phyloP scores from a whole-genome alignment of 2,329 filamentous ascomycete genomes.

The Harringtonia aguacate region DNA sequence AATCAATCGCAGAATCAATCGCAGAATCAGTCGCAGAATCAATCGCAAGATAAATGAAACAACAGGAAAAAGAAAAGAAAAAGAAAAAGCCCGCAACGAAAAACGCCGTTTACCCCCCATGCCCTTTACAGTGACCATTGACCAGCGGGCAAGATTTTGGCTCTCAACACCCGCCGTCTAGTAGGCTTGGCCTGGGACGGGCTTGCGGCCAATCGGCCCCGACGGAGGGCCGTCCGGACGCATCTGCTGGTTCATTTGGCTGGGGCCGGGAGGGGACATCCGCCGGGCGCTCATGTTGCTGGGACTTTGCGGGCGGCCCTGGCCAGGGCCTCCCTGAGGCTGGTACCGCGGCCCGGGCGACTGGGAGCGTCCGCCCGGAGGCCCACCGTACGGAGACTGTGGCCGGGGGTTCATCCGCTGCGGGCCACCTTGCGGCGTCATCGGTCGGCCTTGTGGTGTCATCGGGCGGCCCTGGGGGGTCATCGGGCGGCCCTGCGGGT shows the following conservation, averaged over 20 bases:
- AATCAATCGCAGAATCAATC: not conserved
- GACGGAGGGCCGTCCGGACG: slow-evolving; percentile 7
- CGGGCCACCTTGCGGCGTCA: slow-evolving; percentile 16
- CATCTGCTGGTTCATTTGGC: slow-evolving; percentile 28
- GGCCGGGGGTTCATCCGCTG: slow-evolving; percentile 25
- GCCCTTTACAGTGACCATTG: too few species aligned
- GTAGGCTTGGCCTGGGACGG: slow-evolving; percentile 44
- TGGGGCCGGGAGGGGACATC: slow-evolving; percentile 32
- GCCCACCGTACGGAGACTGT: slow-evolving; percentile 30
- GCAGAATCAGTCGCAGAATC: not conserved
- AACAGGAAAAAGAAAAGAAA: not conserved
- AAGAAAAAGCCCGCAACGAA: not conserved
- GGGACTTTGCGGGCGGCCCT: slow-evolving; percentile 29
- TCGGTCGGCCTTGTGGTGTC: slow-evolving; percentile 14
- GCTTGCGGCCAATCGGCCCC: slow-evolving; percentile 40
- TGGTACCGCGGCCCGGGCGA: slow-evolving; percentile 23
- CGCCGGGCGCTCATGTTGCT: slow-evolving; percentile 25
- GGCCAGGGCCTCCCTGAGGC: slow-evolving; percentile 33
- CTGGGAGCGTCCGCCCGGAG: not conserved
- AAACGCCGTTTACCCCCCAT: not conserved
- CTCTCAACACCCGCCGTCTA: slow-evolving; percentile 15
- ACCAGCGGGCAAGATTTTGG: too few species aligned
- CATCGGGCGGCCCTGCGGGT: slow-evolving; percentile 29
- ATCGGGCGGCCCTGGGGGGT: slow-evolving; percentile 25
- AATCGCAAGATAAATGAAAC: not conserved